phyloP scores from a whole-genome alignment of 2,329 filamentous ascomycete genomes.

The Scytalidium sp. region DNA sequence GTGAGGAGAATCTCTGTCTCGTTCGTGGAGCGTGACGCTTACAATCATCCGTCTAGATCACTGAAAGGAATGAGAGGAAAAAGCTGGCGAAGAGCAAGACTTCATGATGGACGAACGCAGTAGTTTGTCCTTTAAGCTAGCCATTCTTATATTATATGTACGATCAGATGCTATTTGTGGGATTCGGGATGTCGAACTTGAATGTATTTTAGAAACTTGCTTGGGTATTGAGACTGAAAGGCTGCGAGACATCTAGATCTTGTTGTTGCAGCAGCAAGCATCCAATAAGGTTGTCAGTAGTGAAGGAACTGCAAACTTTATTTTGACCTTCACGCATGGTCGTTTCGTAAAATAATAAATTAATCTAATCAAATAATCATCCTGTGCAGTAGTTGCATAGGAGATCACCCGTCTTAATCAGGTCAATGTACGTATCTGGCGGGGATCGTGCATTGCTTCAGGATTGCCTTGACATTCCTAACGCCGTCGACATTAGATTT shows the following conservation, averaged over 20 bases:
- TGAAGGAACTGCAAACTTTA: not conserved
- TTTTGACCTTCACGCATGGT: not conserved
- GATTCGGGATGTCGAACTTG: not conserved
- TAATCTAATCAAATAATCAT: no score
- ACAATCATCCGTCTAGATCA: slow-evolving; percentile 28
- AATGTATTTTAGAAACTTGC: not conserved
- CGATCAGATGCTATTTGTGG: no score
- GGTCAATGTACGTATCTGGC: no score
- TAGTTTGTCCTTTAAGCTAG: not conserved
- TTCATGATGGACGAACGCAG: slow-evolving; percentile 11
- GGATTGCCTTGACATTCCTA: no score
- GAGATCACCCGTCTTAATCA: no score
- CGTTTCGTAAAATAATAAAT: not conserved
- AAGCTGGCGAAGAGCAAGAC: slow-evolving; percentile 28
- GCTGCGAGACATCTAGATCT: not conserved
- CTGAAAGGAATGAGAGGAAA: slow-evolving; percentile 42
- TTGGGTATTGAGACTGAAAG: not conserved
- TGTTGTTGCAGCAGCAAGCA: not conserved
- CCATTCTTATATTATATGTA: no score
- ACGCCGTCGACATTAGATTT: no score
- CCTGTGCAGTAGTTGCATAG: no score
- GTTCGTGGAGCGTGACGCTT: not conserved
- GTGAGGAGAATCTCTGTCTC: slow-evolving; percentile 45
- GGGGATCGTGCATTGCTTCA: no score
- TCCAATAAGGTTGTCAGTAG: not conserved